Evolutionary conservation across 495 filamentous ascomycete species (phyloP), one percentile per base, ranked within the genome.

Genomic region (Penicillium paxilli): DNA sequence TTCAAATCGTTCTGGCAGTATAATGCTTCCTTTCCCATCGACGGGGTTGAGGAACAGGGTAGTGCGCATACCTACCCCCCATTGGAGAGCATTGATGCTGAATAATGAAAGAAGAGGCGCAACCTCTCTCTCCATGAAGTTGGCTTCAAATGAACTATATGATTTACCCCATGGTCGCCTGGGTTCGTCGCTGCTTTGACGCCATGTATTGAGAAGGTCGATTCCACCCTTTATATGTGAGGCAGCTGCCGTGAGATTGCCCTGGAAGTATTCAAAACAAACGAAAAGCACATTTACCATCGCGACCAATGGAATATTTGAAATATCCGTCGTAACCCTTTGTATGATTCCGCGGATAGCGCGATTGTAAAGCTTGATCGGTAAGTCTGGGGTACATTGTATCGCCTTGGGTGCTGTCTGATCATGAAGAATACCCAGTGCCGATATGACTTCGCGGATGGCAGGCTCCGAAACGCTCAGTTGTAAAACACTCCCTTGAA

Each of bases 401-500:
- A 49, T 20, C 37, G 5, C 20, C 19, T 26, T 37, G 0, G 14
- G 22, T 11, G 40, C 19, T 5, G 46, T 32, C 33, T 46, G 51
- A 58, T 87, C 85, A 52, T 87, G 84, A 26, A 87, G 65, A 0
- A 82, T 77, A 33, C 82, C 83, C 20, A 88, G 69, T 19, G 84
- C 85, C 10, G 87, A 73, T 2, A 86, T 79, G 3, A 83, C 83
- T 59, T 87, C 82, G 28, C 80, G 77, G 47, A 87, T 83, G 5
- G 83, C 73, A 14, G 85, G 73, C 59, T 86, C 80, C 6, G 76
- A 71, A 52, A 84, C 77, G 32, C 79, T 82, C 56, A 81, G 81
- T 58, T 83, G 79, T 23, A 86, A 63, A 7, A 87, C 65, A 28
- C 44, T 60, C 68, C 41, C 69, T 9, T 73, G 78, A 82, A 83